Evolutionary conservation across 1,284 basidiomycete species (phyloP), one percentile per base, ranked within the genome.

Genomic region (Papiliotrema nemorosa): DNA sequence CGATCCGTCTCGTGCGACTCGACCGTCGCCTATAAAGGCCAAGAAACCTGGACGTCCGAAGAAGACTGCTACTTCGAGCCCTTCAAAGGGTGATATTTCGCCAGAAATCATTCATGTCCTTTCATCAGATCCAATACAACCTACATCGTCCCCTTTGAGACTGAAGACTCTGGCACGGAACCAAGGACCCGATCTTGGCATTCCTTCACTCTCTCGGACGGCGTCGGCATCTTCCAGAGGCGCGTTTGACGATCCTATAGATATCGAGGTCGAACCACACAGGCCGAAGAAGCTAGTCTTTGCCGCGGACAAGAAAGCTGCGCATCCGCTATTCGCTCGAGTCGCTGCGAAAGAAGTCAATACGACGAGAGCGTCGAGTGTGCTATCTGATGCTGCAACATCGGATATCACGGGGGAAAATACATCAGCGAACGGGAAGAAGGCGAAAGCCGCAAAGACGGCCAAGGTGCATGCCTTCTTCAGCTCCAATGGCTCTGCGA

Each of bases 391-490:
- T 31, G 21, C 25, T 31, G 53, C 64, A 27, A 9, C 42, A 5
- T 12, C 20, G 12, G 7, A 6, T 14, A 31, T 29, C 9, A 5
- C 22, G 25, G 21, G 9, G 4, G 13, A 18, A 5, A 31, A 20
- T 18, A 37, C 35, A 7, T 31, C 36, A 37, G n/a, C n/a, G 6
- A 6, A 7, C 16, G 9, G 6, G 16, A 16, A 37, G 7, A 21
- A 37, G 18, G 16, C 36, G 36, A 21, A 21, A n/a, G 7, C 36
- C 9, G 39, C 13, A 5, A 40, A 40, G n/a, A 10, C 24, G 18
- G 25, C 25, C 7, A 58, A 60, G 39, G 59, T 64, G 3, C 65
- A 70, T 50, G 36, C 55, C 1, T 70, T 72, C 57, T 71, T 71
- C 57, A 37, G 38, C 18, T 37, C 45, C 47, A 49, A 44, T 16